Evolutionary conservation across 2,329 filamentous ascomycete genomes (phyloP).

Genomic region (Colletotrichum brevisporum): DNA sequence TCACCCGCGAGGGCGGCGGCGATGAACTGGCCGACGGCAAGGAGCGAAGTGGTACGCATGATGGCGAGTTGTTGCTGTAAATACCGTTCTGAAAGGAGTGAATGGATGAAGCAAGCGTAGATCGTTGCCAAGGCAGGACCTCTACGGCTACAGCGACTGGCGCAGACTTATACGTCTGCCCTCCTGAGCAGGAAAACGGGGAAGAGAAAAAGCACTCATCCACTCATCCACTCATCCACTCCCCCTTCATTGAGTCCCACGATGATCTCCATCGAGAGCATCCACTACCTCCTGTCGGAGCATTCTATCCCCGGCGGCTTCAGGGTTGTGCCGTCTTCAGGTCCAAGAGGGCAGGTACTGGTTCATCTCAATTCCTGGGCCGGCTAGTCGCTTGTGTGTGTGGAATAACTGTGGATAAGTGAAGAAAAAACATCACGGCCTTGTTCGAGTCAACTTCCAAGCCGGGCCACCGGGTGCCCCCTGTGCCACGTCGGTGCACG

Average conservation of each 20-base stretch:
- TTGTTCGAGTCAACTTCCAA: constrained; percentile 21
- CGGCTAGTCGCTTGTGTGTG: background rate
- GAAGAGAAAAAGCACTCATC: no score
- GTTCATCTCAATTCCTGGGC: constrained; percentile 27
- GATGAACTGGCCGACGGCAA: constrained; percentile 40
- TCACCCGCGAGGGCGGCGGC: constrained; percentile 48
- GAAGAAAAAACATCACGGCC: constrained; percentile 22
- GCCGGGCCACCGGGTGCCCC: constrained; percentile 2
- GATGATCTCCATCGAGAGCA: constrained; percentile 23
- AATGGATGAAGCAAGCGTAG: constrained; percentile 1
- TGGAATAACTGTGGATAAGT: background rate
- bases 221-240: background rate
- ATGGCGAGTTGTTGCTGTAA: background rate
- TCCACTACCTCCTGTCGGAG: constrained; percentile 15
- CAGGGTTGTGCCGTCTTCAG: constrained; percentile 21
- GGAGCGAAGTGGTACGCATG: constrained; percentile 25
- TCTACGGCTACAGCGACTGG: background rate
- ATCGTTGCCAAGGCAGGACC: constrained; percentile 15
- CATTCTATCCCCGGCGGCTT: constrained; percentile 30
- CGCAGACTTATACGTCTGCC: constrained; percentile 15
- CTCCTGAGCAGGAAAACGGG: background rate
- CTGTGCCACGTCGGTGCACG: background rate
- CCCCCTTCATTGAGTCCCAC: constrained; percentile 4
- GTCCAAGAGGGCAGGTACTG: constrained; percentile 10
- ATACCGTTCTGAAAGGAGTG: constrained; percentile 18